These are phyloP conservation scores for Dicorynia guianensis DNA, from an alignment of 306 rosid genomes.

Conservation along the genomic window DNA sequence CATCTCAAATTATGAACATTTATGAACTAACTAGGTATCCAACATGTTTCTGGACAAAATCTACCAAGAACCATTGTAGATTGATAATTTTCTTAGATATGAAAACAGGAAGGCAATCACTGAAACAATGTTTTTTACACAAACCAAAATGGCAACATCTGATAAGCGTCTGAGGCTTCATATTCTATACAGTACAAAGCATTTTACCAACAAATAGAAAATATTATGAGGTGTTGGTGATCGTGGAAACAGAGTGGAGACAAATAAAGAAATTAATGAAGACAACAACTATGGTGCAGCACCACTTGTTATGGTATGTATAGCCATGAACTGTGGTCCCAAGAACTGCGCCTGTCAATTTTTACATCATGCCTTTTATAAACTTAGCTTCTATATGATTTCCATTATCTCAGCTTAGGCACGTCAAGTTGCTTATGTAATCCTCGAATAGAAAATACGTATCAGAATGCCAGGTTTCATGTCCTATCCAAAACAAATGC, in stretches of 20 bases:
- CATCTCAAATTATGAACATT: slow-evolving; percentile 23
- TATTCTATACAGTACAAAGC: slow-evolving; percentile 23
- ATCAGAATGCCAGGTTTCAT: slow-evolving; percentile 8
- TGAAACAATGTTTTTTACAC: not conserved
- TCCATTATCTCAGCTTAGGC: slow-evolving; percentile 36
- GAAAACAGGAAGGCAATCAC: slow-evolving; percentile 22
- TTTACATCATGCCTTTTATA: slow-evolving; percentile 34
- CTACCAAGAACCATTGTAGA: slow-evolving; percentile 1
- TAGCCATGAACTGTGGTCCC: slow-evolving; percentile 39
- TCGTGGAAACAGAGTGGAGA: slow-evolving; percentile 16
- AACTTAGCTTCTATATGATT: slow-evolving; percentile 6
- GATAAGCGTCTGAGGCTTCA: slow-evolving; percentile 30
- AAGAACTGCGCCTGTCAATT: slow-evolving; percentile 27
- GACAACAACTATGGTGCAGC: slow-evolving; percentile 13
- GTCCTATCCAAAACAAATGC: slow-evolving; percentile 20
- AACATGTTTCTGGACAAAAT: slow-evolving; percentile 19
- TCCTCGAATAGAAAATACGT: slow-evolving; percentile 27
- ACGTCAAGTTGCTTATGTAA: slow-evolving; percentile 37
- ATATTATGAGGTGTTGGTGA: slow-evolving; percentile 6
- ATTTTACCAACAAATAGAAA: slow-evolving; percentile 11
- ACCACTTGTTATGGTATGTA: slow-evolving; percentile 7
- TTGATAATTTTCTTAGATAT: slow-evolving; percentile 31
- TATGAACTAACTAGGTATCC: slow-evolving; percentile 7
- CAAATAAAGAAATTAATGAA: slow-evolving; percentile 34
- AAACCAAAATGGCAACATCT: slow-evolving; percentile 23